These are phyloP conservation scores for Suzukiozyma palmioleophila DNA, from an alignment of 1,139 yeast genomes.

Conservation along the genomic window DNA sequence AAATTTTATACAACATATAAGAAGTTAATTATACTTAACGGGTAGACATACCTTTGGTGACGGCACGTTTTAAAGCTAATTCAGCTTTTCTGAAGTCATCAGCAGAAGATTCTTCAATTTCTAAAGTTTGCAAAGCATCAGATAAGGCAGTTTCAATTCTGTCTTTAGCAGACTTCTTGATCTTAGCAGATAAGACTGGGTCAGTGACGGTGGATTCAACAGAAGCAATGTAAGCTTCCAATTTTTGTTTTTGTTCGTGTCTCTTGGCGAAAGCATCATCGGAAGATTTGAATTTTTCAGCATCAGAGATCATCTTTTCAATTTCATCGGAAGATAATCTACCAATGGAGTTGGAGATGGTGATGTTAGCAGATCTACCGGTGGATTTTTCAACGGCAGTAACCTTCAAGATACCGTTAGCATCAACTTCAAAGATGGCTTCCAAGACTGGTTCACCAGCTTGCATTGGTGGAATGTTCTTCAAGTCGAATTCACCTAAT, in stretches of 20 bases:
- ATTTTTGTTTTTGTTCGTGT: slow-evolving; percentile 99
- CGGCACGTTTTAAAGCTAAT: slow-evolving; percentile 98
- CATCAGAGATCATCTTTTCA: slow-evolving; percentile 97
- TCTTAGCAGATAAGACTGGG: slow-evolving; percentile 97
- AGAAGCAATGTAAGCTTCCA: slow-evolving; percentile 97
- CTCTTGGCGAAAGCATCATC: slow-evolving; percentile 99
- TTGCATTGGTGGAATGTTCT: slow-evolving; percentile 98
- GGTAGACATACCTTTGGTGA: slow-evolving; percentile 98
- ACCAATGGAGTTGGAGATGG: slow-evolving; percentile 99
- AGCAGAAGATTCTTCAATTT: slow-evolving; percentile 92
- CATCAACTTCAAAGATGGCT: slow-evolving; percentile 99
- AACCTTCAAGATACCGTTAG: slow-evolving; percentile 99
- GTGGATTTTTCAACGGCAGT: slow-evolving; percentile 99
- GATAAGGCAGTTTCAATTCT: slow-evolving; percentile 98
- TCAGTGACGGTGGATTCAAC: slow-evolving; percentile 96
- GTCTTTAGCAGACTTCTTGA: slow-evolving; percentile 97
- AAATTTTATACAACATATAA: slow-evolving; percentile 13
- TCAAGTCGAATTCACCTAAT: slow-evolving; percentile 98
- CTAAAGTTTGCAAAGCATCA: slow-evolving; percentile 97
- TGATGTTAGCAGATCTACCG: slow-evolving; percentile 98
- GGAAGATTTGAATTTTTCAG: slow-evolving; percentile 97
- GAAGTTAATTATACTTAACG: slow-evolving; percentile 55
- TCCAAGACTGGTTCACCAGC: slow-evolving; percentile 99
- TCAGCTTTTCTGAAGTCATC: slow-evolving; percentile 99
- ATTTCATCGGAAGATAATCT: slow-evolving; percentile 97